Evolutionary conservation across 805 yeast species (phyloP).

Genomic region (Spathaspora hagerdaliae): DNA sequence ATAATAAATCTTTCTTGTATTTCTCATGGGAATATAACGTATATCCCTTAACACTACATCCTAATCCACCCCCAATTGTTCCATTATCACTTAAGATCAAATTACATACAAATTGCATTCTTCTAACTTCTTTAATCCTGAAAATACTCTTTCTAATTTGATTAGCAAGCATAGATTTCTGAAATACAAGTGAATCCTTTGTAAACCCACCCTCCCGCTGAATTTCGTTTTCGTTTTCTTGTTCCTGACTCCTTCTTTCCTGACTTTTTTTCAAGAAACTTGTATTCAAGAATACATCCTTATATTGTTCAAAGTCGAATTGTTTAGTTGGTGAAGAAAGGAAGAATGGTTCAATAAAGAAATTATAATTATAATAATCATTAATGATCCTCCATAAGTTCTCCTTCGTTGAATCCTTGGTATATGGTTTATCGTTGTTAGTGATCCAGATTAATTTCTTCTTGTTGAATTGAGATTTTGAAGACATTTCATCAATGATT

Average conservation of each 20-base stretch:
- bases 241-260: slow-evolving; percentile 3
- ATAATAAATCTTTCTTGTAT: slow-evolving; percentile 26
- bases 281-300: slow-evolving; percentile 54
- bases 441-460: slow-evolving; percentile 70
- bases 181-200: slow-evolving; percentile 12
- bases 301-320: slow-evolving; percentile 42
- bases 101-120: slow-evolving; percentile 61
- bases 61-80: slow-evolving; percentile 33
- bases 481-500: slow-evolving; percentile 52
- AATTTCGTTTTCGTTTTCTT: slow-evolving; percentile 7
- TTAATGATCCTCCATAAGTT: slow-evolving; percentile 53
- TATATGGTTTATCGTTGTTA: slow-evolving; percentile 66
- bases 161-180: slow-evolving; percentile 10
- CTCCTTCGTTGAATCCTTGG: slow-evolving; percentile 38
- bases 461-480: slow-evolving; percentile 45
- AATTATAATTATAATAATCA: slow-evolving; percentile 53
- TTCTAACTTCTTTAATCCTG: slow-evolving; percentile 55
- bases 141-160: slow-evolving; percentile 28
- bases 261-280: slow-evolving; percentile 25
- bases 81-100: slow-evolving; percentile 51
- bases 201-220: slow-evolving; percentile 4
- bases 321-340: slow-evolving; percentile 14
- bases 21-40: slow-evolving; percentile 55
- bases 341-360: slow-evolving; percentile 62
- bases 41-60: slow-evolving; percentile 70